Evolutionary conservation across 2,329 filamentous ascomycete species (phyloP).

Genomic region (Exophiala calicioides): DNA sequence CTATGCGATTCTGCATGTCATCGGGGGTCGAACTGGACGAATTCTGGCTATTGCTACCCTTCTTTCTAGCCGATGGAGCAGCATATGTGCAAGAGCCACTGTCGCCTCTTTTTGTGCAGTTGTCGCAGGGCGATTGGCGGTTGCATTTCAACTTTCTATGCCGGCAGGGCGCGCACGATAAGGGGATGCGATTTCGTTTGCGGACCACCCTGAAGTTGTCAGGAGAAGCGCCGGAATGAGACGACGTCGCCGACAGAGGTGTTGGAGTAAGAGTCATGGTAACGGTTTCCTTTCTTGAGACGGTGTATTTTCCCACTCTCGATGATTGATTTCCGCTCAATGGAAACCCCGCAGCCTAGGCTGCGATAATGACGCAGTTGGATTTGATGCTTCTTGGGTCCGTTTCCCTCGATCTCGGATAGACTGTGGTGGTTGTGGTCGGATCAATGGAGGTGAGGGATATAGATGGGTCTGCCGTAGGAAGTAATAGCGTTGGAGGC

Average conservation of each 20-base stretch:
- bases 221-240: constrained; percentile 70
- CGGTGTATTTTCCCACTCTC: background rate
- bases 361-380: no score
- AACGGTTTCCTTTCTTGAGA: background rate
- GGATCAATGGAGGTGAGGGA: background rate
- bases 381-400: no score
- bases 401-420: no score
- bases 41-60: constrained; percentile 59
- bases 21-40: constrained; percentile 64
- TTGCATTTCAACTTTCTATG: constrained; percentile 97
- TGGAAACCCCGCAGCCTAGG: constrained; percentile 10
- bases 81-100: constrained; percentile 83
- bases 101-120: constrained; percentile 86
- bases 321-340: background rate
- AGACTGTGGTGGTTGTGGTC: background rate
- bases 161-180: constrained; percentile 89
- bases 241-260: constrained; percentile 75
- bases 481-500: no score
- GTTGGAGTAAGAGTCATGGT: constrained; percentile 71
- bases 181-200: constrained; percentile 85
- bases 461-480: background rate
- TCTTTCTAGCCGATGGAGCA: constrained; percentile 68
- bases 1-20: constrained; percentile 98
- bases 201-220: constrained; percentile 87
- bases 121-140: constrained; percentile 85